Conservation (phyloP, 306 rosid genomes). For the Rosa lucieae region DNA sequence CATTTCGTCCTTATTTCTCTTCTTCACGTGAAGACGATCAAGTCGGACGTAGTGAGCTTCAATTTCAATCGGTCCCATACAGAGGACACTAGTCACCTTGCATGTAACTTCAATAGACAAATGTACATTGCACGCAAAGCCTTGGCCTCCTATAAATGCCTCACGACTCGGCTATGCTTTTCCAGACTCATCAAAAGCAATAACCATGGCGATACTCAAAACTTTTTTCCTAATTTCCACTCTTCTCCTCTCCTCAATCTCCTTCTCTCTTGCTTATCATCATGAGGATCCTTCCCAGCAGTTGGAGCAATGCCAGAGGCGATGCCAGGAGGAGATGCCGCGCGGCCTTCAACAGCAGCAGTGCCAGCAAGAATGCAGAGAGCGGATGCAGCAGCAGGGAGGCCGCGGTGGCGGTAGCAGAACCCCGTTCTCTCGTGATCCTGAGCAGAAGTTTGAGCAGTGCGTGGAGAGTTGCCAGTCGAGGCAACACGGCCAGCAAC, state of each 20-base stretch:
- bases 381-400: background rate
- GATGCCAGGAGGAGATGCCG: background rate
- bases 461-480: slow-evolving; percentile 11
- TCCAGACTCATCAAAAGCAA: background rate
- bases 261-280: background rate
- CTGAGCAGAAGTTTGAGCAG: slow-evolving; percentile 2
- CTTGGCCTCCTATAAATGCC: background rate
- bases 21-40: slow-evolving; percentile 19
- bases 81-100: slow-evolving; percentile 38
- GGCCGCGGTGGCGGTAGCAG: too few relatives aligned
- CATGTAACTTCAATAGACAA: slow-evolving; percentile 23
- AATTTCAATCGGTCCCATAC: background rate
- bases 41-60: background rate
- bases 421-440: background rate
- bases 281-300: background rate
- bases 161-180: background rate
- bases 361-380: background rate
- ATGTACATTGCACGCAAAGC: slow-evolving; percentile 5
- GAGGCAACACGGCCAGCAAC: background rate
- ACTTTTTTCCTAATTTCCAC: slow-evolving; percentile 11
- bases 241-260: slow-evolving; percentile 18
- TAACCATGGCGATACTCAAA: slow-evolving; percentile 18
- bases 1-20: background rate
- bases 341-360: background rate
- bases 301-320: slow-evolving; percentile 7